These are phyloP conservation scores for Arthrinium puccinioides DNA, from an alignment of 2,329 filamentous ascomycete species.

Conservation along the genomic window DNA sequence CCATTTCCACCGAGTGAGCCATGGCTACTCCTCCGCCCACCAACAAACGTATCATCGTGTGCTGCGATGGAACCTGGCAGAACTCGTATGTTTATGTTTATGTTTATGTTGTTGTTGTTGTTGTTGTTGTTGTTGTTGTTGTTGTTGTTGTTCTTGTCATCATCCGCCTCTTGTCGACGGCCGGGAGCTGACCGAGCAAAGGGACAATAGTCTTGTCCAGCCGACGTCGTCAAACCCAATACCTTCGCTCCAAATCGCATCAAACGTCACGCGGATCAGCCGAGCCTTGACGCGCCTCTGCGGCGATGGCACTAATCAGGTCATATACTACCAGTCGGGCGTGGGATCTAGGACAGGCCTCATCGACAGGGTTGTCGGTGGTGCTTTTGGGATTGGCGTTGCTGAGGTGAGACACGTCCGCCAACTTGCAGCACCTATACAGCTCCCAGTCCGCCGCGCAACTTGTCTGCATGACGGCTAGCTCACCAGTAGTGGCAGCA, in stretches of 20 bases:
- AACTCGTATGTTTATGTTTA: conserved; percentile 36
- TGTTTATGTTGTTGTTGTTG: too few relatives aligned
- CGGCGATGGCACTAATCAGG: conserved; percentile 45
- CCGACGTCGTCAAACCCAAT: conserved; percentile 26
- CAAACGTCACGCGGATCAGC: conserved; percentile 54
- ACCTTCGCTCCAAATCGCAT: conserved; percentile 41
- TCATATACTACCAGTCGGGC: conserved; percentile 55
- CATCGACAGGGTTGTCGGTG: conserved; percentile 44
- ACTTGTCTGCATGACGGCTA: background rate
- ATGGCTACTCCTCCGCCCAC: conserved; percentile 2
- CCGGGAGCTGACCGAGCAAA: conserved; percentile 8
- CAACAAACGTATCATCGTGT: conserved; percentile 41
- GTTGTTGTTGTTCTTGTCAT: too few relatives aligned
- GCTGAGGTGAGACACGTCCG: conserved; percentile 33
- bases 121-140: too few relatives aligned
- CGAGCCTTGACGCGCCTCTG: conserved; percentile 46
- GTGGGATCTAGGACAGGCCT: conserved; percentile 46
- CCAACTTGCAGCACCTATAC: background rate
- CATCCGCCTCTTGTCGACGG: too few relatives aligned
- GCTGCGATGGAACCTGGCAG: conserved; percentile 49
- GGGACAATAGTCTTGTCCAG: conserved; percentile 39
- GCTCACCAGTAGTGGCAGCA: conserved; percentile 27
- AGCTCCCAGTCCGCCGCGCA: too few relatives aligned
- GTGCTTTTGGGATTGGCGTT: conserved; percentile 48
- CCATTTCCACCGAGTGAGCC: too few relatives aligned